A percentile compares a stretch with the other conserved stretches of the same genome.
These are phyloP conservation scores for Abelmoschus esculentus DNA, from an alignment of 345 rosid species.

Conservation along the genomic window DNA sequence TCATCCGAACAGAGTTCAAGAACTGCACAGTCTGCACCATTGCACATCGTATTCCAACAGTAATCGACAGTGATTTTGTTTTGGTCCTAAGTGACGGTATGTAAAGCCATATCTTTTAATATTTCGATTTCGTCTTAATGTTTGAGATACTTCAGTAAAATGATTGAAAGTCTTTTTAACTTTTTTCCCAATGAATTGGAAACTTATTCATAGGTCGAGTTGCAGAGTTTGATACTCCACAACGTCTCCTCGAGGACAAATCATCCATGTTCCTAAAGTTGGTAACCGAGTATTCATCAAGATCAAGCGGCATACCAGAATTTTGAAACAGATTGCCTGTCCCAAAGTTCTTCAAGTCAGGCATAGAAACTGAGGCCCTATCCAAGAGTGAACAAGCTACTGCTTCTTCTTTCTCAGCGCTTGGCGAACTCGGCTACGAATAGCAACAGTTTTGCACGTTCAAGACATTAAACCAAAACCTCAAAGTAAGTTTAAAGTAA, in stretches of 20 bases:
- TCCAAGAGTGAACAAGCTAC: conserved; percentile 11
- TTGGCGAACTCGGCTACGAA: conserved; percentile 10
- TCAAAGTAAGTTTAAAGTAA: conserved; percentile 6
- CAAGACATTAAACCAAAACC: conserved; percentile 9
- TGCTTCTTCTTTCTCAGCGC: conserved; percentile 13
- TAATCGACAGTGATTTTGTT: conserved; percentile 93
- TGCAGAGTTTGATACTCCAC: conserved; percentile 88
- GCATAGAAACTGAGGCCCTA: conserved; percentile 15
- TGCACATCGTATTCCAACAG: conserved; percentile 97
- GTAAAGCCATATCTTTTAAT: conserved; percentile 13
- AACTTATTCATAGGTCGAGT: conserved; percentile 59
- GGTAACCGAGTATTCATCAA: conserved; percentile 84
- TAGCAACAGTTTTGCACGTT: background rate
- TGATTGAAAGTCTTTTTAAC: background rate
- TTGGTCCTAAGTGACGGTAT: conserved; percentile 92
- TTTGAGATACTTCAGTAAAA: background rate
- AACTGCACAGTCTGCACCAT: conserved; percentile 94
- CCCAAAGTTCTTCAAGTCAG: conserved; percentile 14
- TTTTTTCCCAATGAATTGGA: conserved; percentile 1
- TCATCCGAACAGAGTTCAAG: conserved; percentile 82
- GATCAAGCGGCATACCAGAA: conserved; percentile 90
- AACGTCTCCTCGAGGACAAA: conserved; percentile 73
- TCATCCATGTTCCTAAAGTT: conserved; percentile 89
- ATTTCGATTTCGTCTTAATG: background rate
- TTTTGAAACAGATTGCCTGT: conserved; percentile 34